A percentile compares a stretch with the other conserved stretches of the same genome.
phyloP scores from a whole-genome alignment of 2,329 filamentous ascomycete genomes.

The Colletotrichum tropicale region DNA sequence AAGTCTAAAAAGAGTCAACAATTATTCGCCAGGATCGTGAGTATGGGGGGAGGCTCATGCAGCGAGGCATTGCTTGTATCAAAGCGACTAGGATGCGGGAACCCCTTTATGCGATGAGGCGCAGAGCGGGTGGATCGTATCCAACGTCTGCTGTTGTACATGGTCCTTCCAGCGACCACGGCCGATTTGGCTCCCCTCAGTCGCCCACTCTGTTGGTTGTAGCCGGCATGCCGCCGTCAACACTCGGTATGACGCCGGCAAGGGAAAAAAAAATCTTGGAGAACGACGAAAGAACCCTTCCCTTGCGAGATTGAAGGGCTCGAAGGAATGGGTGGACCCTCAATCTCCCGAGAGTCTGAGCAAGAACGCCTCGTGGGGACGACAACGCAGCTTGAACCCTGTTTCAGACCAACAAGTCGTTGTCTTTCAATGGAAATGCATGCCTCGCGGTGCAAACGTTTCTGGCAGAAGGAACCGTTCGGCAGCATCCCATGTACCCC shows the following conservation, averaged over 20 bases:
- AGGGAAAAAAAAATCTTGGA: background rate
- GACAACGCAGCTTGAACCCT: background rate
- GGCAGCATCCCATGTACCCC: background rate
- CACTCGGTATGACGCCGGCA: background rate
- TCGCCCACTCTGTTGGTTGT: background rate
- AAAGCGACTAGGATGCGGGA: constrained; percentile 5
- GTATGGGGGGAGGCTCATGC: constrained; percentile 15
- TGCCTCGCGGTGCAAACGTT: background rate
- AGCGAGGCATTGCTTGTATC: constrained; percentile 8
- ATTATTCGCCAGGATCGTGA: background rate
- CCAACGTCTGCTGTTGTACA: background rate
- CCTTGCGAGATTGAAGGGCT: background rate
- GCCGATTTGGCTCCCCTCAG: background rate
- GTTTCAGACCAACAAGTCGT: background rate
- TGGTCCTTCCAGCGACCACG: background rate
- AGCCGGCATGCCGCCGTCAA: background rate
- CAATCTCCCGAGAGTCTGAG: background rate
- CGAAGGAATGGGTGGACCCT: background rate
- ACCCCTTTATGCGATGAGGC: constrained; percentile 19
- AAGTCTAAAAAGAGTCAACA: background rate
- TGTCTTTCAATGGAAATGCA: background rate
- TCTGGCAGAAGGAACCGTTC: background rate
- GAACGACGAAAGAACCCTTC: background rate
- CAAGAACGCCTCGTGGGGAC: background rate
- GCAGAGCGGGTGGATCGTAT: constrained; percentile 3